Percentiles rank a stretch among this genome's conserved stretches.
Conservation (phyloP, 1,284 basidiomycete species). For the Apiotrichum gracile region DNA sequence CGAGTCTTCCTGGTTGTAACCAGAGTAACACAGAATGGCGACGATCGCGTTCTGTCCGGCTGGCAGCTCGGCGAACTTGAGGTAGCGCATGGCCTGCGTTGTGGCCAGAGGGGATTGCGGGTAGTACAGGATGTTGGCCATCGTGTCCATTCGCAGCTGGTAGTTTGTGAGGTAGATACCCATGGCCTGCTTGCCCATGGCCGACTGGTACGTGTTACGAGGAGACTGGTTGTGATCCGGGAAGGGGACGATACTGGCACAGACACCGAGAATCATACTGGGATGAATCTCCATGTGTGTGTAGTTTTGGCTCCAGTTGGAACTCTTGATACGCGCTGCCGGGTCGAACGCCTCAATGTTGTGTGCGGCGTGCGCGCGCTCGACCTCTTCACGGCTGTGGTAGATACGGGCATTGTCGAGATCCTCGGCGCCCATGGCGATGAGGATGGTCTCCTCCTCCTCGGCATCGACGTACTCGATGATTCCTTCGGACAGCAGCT, state of each 20-base stretch:
- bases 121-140: slow-evolving; percentile 97
- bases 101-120: slow-evolving; percentile 98
- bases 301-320: slow-evolving; percentile 79
- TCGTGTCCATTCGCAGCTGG: slow-evolving; percentile 95
- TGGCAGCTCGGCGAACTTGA: slow-evolving; percentile 94
- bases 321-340: slow-evolving; percentile 76
- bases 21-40: slow-evolving; percentile 96
- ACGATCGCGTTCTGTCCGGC: slow-evolving; percentile 98
- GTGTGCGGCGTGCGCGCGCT: slow-evolving; percentile 51
- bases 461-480: slow-evolving; percentile 96
- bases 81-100: slow-evolving; percentile 97
- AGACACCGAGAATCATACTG: slow-evolving; percentile 97
- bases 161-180: slow-evolving; percentile 97
- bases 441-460: slow-evolving; percentile 99
- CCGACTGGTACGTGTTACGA: slow-evolving; percentile 98
- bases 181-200: slow-evolving; percentile 99
- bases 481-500: slow-evolving; percentile 78
- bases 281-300: slow-evolving; percentile 99
- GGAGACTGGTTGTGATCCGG: slow-evolving; percentile 99
- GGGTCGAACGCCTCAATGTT: slow-evolving; percentile 63
- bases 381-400: slow-evolving; percentile 29
- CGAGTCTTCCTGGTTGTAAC: slow-evolving; percentile 99
- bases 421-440: slow-evolving; percentile 96
- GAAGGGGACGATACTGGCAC: slow-evolving; percentile 98
- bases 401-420: slow-evolving; percentile 63